A percentile compares a stretch with the other conserved stretches of the same genome.
Conservation (phyloP, 352 stramenopile genomes). For the Phytophthora pistaciae region DNA sequence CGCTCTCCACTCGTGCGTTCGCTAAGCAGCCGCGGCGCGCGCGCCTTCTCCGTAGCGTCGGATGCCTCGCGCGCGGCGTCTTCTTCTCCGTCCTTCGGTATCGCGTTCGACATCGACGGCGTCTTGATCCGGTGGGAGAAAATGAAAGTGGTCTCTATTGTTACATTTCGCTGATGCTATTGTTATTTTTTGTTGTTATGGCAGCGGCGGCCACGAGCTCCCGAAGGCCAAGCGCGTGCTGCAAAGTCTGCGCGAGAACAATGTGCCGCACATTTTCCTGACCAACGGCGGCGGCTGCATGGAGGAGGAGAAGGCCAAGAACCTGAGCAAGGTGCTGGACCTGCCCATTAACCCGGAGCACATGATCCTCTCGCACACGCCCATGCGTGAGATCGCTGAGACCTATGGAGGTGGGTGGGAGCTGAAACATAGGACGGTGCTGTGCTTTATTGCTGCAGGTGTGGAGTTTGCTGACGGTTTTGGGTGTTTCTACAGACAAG, state of each 20-base stretch:
- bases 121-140: conserved; percentile 83
- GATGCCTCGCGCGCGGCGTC: neutral
- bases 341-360: conserved; percentile 74
- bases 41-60: conserved; percentile 19
- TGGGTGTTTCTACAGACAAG: conserved; percentile 49
- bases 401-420: conserved; percentile 58
- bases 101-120: conserved; percentile 94
- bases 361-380: conserved; percentile 91
- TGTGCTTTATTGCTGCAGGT: neutral
- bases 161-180: conserved; percentile 9
- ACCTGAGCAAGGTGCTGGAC: conserved; percentile 69
- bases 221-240: conserved; percentile 76
- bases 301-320: conserved; percentile 86
- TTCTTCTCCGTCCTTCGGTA: conserved; percentile 61
- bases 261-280: conserved; percentile 91
- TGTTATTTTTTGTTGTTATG: neutral
- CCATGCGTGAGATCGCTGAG: conserved; percentile 83
- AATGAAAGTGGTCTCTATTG: neutral
- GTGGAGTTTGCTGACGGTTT: neutral
- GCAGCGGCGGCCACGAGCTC: conserved; percentile 74
- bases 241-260: conserved; percentile 59
- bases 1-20: conserved; percentile 15
- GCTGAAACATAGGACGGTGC: too few relatives aligned
- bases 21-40: conserved; percentile 9
- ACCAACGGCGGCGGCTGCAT: conserved; percentile 92